phyloP scores from a whole-genome alignment of 1,284 basidiomycete species.

The Anthracocystis walkeri region DNA sequence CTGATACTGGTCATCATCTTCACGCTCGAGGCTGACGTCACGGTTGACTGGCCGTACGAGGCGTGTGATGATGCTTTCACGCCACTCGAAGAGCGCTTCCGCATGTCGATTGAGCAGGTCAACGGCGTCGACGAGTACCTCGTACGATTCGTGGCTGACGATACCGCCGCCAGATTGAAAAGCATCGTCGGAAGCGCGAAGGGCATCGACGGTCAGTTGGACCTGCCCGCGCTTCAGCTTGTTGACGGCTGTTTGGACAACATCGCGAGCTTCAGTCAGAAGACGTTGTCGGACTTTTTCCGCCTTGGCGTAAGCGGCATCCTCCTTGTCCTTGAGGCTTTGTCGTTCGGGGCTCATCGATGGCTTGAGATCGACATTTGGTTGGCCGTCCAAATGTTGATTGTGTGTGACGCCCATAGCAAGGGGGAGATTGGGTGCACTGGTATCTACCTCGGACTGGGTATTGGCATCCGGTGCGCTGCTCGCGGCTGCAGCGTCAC shows the following conservation, averaged over 20 bases:
- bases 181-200: constrained; percentile 19
- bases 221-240: constrained; percentile 22
- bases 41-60: constrained; percentile 61
- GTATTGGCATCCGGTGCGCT: background rate
- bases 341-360: constrained; percentile 33
- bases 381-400: background rate
- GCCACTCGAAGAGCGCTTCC: constrained; percentile 55
- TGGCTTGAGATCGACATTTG: background rate
- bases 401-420: background rate
- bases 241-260: constrained; percentile 39
- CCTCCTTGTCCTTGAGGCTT: constrained; percentile 47
- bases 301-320: constrained; percentile 56
- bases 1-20: constrained; percentile 66
- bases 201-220: background rate
- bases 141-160: constrained; percentile 16
- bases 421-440: background rate
- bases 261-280: constrained; percentile 49
- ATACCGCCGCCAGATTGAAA: constrained; percentile 41
- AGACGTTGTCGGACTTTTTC: constrained; percentile 59
- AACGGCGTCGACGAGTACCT: constrained; percentile 7
- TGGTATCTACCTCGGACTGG: constrained; percentile 4
- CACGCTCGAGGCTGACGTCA: constrained; percentile 59
- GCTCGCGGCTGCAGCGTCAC: background rate
- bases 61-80: constrained; percentile 47
- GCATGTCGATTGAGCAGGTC: constrained; percentile 54